A percentile compares a stretch with the other conserved stretches of the same genome.
Conservation (phyloP, 495 filamentous ascomycete genomes). For the Symbiotaphrina buchneri region DNA sequence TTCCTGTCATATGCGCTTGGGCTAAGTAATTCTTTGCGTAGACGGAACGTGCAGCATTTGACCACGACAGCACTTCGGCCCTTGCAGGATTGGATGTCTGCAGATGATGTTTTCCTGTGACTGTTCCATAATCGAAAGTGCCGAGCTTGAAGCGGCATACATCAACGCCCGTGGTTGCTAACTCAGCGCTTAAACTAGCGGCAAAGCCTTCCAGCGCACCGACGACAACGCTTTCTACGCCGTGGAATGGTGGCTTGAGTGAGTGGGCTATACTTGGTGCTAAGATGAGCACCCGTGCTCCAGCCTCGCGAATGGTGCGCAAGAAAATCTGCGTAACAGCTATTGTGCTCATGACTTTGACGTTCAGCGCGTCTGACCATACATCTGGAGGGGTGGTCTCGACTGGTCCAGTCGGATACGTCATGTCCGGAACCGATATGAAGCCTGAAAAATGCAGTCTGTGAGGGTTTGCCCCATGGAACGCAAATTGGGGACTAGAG, state of each 20-base stretch:
- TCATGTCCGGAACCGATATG: constrained; percentile 50
- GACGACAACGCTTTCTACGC: constrained; percentile 55
- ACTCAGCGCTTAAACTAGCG: constrained; percentile 49
- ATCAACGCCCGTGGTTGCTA: constrained; percentile 43
- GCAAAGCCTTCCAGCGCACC: constrained; percentile 65
- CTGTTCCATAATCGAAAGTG: constrained; percentile 43
- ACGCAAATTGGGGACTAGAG: constrained; percentile 43
- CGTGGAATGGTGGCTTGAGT: constrained; percentile 64
- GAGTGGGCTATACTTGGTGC: constrained; percentile 70
- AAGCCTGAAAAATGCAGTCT: constrained; percentile 54
- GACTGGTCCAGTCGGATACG: constrained; percentile 52
- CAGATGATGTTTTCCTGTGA: constrained; percentile 8
- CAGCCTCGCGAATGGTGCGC: constrained; percentile 41
- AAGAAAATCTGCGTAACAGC: constrained; percentile 72
- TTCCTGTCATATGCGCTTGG: constrained; percentile 17
- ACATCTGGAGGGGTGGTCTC: constrained; percentile 59
- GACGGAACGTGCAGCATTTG: constrained; percentile 22
- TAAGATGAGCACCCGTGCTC: constrained; percentile 43
- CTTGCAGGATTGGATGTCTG: constrained; percentile 12
- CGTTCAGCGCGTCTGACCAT: constrained; percentile 80
- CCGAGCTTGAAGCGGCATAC: constrained; percentile 75
- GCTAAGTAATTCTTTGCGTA: constrained; percentile 34
- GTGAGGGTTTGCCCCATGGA: constrained; percentile 47
- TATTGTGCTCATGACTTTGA: constrained; percentile 78
- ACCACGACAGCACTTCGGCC: constrained; percentile 45